A percentile compares a stretch with the other conserved stretches of the same genome.
These are phyloP conservation scores for Vitellaria paradoxa DNA, from an alignment of 179 eudicot genomes.

Conservation along the genomic window DNA sequence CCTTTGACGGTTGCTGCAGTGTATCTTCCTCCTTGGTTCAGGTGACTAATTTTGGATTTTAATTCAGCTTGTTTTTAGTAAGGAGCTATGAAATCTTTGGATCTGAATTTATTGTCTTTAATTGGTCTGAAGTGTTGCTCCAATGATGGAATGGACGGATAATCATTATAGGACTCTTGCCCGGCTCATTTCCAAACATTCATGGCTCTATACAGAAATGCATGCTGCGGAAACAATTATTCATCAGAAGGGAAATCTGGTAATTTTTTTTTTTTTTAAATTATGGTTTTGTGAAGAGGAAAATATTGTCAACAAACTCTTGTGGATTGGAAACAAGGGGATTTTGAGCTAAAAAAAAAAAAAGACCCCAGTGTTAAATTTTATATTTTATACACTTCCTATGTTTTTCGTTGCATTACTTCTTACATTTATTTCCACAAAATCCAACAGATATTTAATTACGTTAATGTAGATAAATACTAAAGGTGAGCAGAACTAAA, in stretches of 20 bases:
- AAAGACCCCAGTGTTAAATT: no score
- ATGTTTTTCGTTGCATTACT: not conserved
- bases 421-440: not conserved
- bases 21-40: conserved; percentile 83
- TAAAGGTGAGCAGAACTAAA: not conserved
- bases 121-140: conserved; percentile 68
- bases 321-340: not conserved
- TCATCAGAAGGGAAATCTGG: conserved; percentile 76
- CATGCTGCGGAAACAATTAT: conserved; percentile 94
- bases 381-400: not conserved
- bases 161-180: conserved; percentile 85
- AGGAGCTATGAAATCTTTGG: not conserved
- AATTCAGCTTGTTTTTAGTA: not conserved
- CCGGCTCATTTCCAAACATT: conserved; percentile 75
- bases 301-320: not conserved
- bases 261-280: conserved; percentile 22
- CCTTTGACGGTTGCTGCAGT: conserved; percentile 57
- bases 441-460: conserved; percentile 5
- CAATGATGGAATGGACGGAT: conserved; percentile 99
- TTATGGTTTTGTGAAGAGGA: not conserved
- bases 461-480: not conserved
- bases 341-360: no score
- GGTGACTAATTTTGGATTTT: conserved; percentile 33
- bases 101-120: conserved; percentile 4
- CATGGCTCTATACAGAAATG: conserved; percentile 99